Percentiles rank a stretch among this genome's conserved stretches.
These are phyloP conservation scores for Globisporangium cystogenes DNA, from an alignment of 352 stramenopile species.

Conservation along the genomic window DNA sequence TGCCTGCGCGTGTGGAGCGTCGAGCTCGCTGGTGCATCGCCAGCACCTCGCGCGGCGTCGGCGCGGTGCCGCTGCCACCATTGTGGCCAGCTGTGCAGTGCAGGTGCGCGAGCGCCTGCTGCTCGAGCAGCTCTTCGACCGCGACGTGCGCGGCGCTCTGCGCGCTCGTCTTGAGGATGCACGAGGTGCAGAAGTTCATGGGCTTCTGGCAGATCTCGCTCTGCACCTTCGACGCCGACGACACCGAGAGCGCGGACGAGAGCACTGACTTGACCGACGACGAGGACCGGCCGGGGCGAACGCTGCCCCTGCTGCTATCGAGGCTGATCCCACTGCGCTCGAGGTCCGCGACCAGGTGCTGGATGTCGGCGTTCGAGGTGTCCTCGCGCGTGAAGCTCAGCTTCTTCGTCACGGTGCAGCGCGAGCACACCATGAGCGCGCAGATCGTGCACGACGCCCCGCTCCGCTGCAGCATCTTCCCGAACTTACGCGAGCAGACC, in stretches of 20 bases:
- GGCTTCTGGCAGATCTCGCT: slow-evolving; percentile 35
- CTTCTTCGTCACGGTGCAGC: slow-evolving; percentile 41
- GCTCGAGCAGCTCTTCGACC: slow-evolving; percentile 27
- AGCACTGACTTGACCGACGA: slow-evolving; percentile 4
- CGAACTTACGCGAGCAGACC: slow-evolving; percentile 13
- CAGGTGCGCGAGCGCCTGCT: slow-evolving; percentile 1
- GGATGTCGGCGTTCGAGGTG: background rate
- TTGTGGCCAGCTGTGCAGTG: background rate
- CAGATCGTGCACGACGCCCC: slow-evolving; percentile 28
- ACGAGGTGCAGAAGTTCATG: slow-evolving; percentile 45
- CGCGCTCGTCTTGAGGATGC: slow-evolving; percentile 33
- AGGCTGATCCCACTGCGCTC: slow-evolving; percentile 4
- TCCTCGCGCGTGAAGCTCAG: slow-evolving; percentile 31
- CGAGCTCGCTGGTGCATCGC: background rate
- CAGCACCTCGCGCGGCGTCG: slow-evolving; percentile 12
- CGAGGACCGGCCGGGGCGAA: too few species aligned
- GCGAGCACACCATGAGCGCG: slow-evolving; percentile 28
- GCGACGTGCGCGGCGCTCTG: slow-evolving; percentile 34
- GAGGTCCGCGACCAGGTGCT: slow-evolving; percentile 11
- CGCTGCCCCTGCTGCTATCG: background rate
- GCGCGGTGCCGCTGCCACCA: background rate
- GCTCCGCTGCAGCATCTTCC: slow-evolving; percentile 19
- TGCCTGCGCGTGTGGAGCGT: slow-evolving; percentile 4
- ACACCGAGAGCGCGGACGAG: background rate
- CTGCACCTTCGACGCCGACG: slow-evolving; percentile 5